These are phyloP conservation scores for Ramaria rubella DNA, from an alignment of 768 basidiomycete species.

Conservation along the genomic window DNA sequence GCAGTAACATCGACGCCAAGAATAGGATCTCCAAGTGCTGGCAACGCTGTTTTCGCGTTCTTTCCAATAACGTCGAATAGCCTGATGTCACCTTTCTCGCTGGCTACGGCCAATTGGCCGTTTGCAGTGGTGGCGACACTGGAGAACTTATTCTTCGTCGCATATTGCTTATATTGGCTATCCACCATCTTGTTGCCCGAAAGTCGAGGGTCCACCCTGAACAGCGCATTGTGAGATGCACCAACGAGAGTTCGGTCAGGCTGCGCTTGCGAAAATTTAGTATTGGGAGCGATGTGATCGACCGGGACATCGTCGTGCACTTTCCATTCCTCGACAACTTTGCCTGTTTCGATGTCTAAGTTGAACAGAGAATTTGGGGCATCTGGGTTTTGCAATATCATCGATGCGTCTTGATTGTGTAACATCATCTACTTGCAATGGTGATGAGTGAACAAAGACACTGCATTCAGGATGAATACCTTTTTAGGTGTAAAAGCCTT, in stretches of 20 bases:
- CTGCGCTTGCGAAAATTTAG: constrained; percentile 92
- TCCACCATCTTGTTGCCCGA: constrained; percentile 91
- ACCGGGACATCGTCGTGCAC: constrained; percentile 86
- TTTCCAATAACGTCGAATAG: constrained; percentile 95
- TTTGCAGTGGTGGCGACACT: constrained; percentile 80
- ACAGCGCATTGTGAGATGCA: constrained; percentile 87
- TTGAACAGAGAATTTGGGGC: constrained; percentile 78
- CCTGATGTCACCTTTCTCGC: constrained; percentile 93
- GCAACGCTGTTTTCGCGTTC: constrained; percentile 97
- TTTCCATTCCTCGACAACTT: constrained; percentile 98
- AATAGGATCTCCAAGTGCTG: constrained; percentile 92
- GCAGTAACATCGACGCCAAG: constrained; percentile 91
- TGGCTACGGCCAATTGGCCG: constrained; percentile 88
- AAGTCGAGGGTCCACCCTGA: constrained; percentile 95
- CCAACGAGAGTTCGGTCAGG: constrained; percentile 91
- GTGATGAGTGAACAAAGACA: constrained; percentile 2
- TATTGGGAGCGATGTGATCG: constrained; percentile 84
- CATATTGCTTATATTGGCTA: constrained; percentile 93
- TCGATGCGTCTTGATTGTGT: constrained; percentile 92
- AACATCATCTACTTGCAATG: constrained; percentile 70
- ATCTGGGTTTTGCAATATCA: constrained; percentile 83
- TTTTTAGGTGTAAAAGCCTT: constrained; percentile 81
- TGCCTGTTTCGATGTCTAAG: constrained; percentile 91
- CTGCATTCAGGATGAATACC: constrained; percentile 36
- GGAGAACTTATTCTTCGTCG: constrained; percentile 91